Evolutionary conservation across 768 basidiomycete species (phyloP), one percentile per base, ranked within the genome.

Genomic region (Naganishia kalamii): DNA sequence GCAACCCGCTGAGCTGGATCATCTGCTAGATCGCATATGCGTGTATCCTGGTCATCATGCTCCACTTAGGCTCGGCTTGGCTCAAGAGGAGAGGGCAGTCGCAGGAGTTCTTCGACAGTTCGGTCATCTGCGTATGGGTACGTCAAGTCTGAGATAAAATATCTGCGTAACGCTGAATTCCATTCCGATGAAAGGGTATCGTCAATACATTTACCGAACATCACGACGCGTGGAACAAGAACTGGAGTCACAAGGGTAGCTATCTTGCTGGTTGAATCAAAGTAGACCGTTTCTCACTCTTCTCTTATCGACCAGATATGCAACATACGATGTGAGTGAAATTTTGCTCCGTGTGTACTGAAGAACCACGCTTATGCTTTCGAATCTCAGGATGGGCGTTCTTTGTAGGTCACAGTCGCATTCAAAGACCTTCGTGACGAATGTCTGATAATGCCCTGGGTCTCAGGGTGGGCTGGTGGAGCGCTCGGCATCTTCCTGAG

Each of bases 171-270:
- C n/a, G 46, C 25, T 51, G 3, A 30, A 21, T 23, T 32, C 62
- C 40, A 15, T 21, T 11, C 23, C 11, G 12, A 11, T 21, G 27
- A 7, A 40, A 75, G 74, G 78, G 79, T 1, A 78, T 80, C 85
- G 87, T 96, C 63, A 94, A 96, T 70, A 93, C 92, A 0, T 93
- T 94, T 74, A 93, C 92, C 0, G 89, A 92, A 72, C 92, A 96
- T 74, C 88, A 85, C 52, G 89, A 89, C 8, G 82, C 82, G 21
- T 67, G 60, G 65, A 62, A 67, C 41, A 33, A 54, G 4, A 75
- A 71, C 0, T 94, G 92, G 92, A 88, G 86, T 2, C 87, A 87
- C 60, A 92, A 94, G 76, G 92, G 47, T 25, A 12, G 13, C 2
- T 49, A 19, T 4, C 5, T 44, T 44, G 4, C 43, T 5, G 17